Evolutionary conservation across 345 rosid species (phyloP).

Genomic region (Eutrema heterophyllum): DNA sequence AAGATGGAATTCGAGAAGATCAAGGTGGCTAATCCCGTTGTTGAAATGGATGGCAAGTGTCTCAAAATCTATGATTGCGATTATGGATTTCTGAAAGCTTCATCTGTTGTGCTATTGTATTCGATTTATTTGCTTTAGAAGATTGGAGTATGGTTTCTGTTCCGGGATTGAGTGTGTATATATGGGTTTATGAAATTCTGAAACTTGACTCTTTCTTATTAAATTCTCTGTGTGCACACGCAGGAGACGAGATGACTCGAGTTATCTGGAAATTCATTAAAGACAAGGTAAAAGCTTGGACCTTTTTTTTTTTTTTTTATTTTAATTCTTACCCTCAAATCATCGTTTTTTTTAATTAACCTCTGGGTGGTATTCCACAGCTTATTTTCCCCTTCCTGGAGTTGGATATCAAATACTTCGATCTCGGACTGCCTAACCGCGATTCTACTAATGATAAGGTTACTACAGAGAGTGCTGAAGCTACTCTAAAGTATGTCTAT

Average conservation of each 20-base stretch:
- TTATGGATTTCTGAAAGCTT: not conserved
- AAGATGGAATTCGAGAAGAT: slow-evolving; percentile 48
- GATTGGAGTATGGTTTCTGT: not conserved
- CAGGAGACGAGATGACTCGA: slow-evolving; percentile 78
- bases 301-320: too few species aligned
- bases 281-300: slow-evolving; percentile 38
- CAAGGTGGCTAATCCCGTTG: slow-evolving; percentile 50
- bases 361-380: slow-evolving; percentile 26
- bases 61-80: not conserved
- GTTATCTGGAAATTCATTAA: slow-evolving; percentile 62
- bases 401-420: slow-evolving; percentile 62
- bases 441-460: slow-evolving; percentile 58
- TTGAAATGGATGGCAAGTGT: slow-evolving; percentile 50
- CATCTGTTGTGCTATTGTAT: not conserved
- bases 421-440: slow-evolving; percentile 61
- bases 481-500: slow-evolving; percentile 48
- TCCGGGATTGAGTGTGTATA: not conserved
- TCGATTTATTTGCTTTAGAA: not conserved
- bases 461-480: slow-evolving; percentile 55
- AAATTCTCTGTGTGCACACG: not conserved
- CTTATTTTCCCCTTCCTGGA: slow-evolving; percentile 61
- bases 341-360: not conserved
- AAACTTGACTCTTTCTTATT: not conserved
- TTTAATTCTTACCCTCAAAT: not conserved
- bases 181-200: not conserved